Evolutionary conservation across 768 basidiomycete genomes (phyloP).

Genomic region (Coprinellus aureogranulatus): DNA sequence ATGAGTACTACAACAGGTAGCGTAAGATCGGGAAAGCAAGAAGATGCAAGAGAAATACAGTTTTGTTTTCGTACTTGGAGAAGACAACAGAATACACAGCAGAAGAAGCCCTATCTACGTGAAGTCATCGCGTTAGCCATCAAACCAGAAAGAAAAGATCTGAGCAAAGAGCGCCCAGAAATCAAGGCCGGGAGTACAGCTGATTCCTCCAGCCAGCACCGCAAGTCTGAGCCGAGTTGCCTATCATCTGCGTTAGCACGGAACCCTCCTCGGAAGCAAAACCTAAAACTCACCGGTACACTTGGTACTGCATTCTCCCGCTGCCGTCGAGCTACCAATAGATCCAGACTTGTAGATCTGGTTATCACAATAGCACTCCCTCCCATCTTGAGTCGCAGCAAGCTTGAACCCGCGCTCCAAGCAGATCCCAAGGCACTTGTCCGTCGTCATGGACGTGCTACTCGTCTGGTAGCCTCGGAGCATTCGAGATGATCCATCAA

Average conservation of each 20-base stretch:
- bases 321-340: slow-evolving; percentile 11
- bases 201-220: slow-evolving; percentile 31
- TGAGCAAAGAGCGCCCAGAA: not conserved
- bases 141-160: too few species aligned
- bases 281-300: slow-evolving; percentile 32
- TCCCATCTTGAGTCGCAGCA: slow-evolving; percentile 34
- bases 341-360: slow-evolving; percentile 21
- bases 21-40: too few species aligned
- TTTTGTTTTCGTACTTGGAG: too few species aligned
- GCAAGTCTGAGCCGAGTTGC: slow-evolving; percentile 29
- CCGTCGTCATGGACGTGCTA: slow-evolving; percentile 27
- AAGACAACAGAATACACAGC: too few species aligned
- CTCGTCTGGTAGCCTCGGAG: slow-evolving; percentile 22
- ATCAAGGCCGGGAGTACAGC: slow-evolving; percentile 15
- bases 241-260: slow-evolving; percentile 9
- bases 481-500: slow-evolving; percentile 27
- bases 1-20: too few species aligned
- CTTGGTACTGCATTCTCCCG: slow-evolving; percentile 25
- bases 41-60: too few species aligned
- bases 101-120: too few species aligned
- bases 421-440: slow-evolving; percentile 28
- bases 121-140: too few species aligned
- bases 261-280: not conserved
- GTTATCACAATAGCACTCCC: slow-evolving; percentile 35
- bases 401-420: slow-evolving; percentile 24